A percentile compares a stretch with the other conserved stretches of the same genome.
These are phyloP conservation scores for Colletotrichum falcatum DNA, from an alignment of 2,329 filamentous ascomycete genomes.

Conservation along the genomic window DNA sequence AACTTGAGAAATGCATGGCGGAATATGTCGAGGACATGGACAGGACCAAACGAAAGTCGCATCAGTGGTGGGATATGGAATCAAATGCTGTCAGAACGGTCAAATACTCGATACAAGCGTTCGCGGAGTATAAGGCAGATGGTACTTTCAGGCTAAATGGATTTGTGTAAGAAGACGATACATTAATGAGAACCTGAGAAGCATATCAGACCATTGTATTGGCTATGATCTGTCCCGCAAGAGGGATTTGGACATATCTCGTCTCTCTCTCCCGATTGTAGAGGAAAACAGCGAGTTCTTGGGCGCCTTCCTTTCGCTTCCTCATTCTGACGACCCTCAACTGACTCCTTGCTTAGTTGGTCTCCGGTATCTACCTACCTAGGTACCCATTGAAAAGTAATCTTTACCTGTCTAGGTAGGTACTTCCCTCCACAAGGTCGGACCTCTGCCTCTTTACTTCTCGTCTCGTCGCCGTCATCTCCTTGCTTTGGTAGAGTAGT, in stretches of 20 bases:
- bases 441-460: not conserved
- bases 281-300: not conserved
- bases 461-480: not conserved
- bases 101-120: constrained; percentile 1
- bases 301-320: not conserved
- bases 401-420: too few relatives aligned
- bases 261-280: too few relatives aligned
- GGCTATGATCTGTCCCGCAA: not conserved
- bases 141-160: not conserved
- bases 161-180: not conserved
- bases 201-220: not conserved
- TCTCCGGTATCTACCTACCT: not conserved
- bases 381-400: not conserved
- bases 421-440: not conserved
- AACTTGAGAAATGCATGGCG: constrained; percentile 5
- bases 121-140: not conserved
- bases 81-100: not conserved
- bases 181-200: not conserved
- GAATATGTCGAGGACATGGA: constrained; percentile 8
- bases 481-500: too few relatives aligned
- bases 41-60: not conserved
- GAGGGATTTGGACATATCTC: too few relatives aligned
- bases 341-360: not conserved
- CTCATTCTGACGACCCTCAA: not conserved
- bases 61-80: constrained; percentile 14